phyloP scores from a whole-genome alignment of 257 asterid genomes.

The Solanum stenotomum region DNA sequence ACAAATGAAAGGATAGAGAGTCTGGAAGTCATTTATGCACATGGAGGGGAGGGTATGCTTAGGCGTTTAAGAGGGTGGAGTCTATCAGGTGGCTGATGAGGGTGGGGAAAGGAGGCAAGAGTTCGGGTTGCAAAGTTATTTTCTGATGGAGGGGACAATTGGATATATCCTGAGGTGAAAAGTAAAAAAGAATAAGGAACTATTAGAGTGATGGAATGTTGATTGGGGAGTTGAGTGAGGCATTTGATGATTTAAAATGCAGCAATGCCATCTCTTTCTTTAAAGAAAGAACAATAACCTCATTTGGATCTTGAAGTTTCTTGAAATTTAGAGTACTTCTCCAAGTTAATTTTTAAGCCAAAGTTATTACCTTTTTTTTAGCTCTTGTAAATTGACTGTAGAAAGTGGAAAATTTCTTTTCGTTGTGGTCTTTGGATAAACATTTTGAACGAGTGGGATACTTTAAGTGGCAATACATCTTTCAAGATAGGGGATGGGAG shows the following conservation, averaged over 20 bases:
- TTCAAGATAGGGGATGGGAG: not conserved
- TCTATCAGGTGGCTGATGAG: not conserved
- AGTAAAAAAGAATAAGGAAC: not conserved
- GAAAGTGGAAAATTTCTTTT: not conserved
- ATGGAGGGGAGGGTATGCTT: not conserved
- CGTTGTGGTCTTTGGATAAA: not conserved
- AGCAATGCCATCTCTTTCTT: not conserved
- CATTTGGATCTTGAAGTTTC: not conserved
- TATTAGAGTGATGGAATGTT: not conserved
- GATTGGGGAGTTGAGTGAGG: not conserved
- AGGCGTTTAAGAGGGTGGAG: not conserved
- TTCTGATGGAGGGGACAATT: not conserved
- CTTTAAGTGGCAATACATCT: not conserved
- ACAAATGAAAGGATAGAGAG: not conserved
- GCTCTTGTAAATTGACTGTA: not conserved
- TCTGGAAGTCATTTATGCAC: not conserved
- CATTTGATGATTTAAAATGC: not conserved
- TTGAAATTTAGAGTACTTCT: not conserved
- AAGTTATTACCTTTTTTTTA: not conserved
- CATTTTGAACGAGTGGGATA: not conserved
- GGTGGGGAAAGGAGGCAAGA: not conserved
- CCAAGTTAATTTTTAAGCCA: not conserved
- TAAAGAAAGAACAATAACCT: not conserved
- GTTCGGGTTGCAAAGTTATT: not conserved
- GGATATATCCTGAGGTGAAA: not conserved